These are phyloP conservation scores for Ceriops tagal DNA, from an alignment of 345 rosid genomes.

Conservation along the genomic window DNA sequence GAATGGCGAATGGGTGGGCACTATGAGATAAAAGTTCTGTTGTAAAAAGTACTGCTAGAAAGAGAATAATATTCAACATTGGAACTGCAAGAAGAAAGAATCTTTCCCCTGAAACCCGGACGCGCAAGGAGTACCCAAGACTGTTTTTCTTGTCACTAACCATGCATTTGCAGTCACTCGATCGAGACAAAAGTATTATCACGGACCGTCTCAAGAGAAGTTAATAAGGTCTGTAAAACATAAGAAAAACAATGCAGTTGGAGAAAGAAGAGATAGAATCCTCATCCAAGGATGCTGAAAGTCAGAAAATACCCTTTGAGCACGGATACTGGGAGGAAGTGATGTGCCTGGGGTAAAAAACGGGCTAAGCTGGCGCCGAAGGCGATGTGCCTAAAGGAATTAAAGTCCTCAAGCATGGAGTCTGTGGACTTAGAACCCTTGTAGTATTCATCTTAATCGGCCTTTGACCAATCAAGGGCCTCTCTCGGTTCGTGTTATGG, in stretches of 20 bases:
- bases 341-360: conserved; percentile 8
- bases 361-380: conserved; percentile 29
- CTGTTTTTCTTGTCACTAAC: too few species aligned
- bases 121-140: too few species aligned
- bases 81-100: too few species aligned
- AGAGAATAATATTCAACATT: too few species aligned
- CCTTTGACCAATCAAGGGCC: conserved; percentile 11
- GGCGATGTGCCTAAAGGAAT: conserved; percentile 48
- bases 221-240: not conserved
- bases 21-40: too few species aligned
- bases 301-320: not conserved
- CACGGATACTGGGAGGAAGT: not conserved
- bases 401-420: conserved; percentile 10
- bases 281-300: not conserved
- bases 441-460: conserved; percentile 17
- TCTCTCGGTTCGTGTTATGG: conserved; percentile 6
- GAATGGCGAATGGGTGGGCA: too few species aligned
- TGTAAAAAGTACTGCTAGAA: too few species aligned
- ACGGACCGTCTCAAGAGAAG: not conserved
- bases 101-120: too few species aligned
- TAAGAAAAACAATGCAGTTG: not conserved
- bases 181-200: too few species aligned
- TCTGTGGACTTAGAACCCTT: conserved; percentile 23
- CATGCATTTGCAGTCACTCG: too few species aligned
- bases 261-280: not conserved